A percentile compares a stretch with the other conserved stretches of the same genome.
phyloP scores from a whole-genome alignment of 2,329 filamentous ascomycete genomes.

The Diatrype stigma region DNA sequence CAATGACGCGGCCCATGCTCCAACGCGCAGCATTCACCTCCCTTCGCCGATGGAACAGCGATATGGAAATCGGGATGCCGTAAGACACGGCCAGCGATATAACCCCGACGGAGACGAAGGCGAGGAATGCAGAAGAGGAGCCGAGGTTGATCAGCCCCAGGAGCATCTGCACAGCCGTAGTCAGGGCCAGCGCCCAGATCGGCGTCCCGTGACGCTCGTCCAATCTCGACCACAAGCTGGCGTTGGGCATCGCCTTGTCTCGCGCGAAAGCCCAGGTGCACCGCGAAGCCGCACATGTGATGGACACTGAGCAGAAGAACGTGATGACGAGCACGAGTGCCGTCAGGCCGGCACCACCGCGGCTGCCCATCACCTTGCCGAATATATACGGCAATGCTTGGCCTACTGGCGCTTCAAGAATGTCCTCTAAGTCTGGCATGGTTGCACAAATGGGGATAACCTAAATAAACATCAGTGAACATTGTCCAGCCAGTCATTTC shows the following conservation, averaged over 20 bases:
- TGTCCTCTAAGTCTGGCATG: constrained; percentile 35
- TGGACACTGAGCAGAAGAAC: constrained; percentile 58
- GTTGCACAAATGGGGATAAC: constrained; percentile 49
- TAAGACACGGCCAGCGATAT: constrained; percentile 53
- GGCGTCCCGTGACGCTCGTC: constrained; percentile 50
- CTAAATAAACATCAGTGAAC: constrained; percentile 8
- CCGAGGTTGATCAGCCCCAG: constrained; percentile 56
- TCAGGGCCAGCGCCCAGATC: constrained; percentile 52
- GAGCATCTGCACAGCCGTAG: constrained; percentile 48
- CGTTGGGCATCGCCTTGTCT: constrained; percentile 52
- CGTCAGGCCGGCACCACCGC: constrained; percentile 46
- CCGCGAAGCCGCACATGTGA: constrained; percentile 63
- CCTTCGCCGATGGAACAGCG: constrained; percentile 38
- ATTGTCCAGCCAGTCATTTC: too few relatives aligned
- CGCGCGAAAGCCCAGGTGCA: constrained; percentile 64
- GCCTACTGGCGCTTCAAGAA: constrained; percentile 44
- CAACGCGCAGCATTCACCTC: constrained; percentile 46
- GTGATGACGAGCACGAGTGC: constrained; percentile 53
- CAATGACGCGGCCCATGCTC: constrained; percentile 40
- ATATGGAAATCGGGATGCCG: constrained; percentile 51
- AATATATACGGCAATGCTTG: constrained; percentile 55
- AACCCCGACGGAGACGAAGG: constrained; percentile 50
- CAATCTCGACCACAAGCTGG: constrained; percentile 45
- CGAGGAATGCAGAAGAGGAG: constrained; percentile 53
- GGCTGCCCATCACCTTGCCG: constrained; percentile 44